A percentile compares a stretch with the other conserved stretches of the same genome.
phyloP scores from a whole-genome alignment of 75 land plant species.

The Sequoia sempervirens region DNA sequence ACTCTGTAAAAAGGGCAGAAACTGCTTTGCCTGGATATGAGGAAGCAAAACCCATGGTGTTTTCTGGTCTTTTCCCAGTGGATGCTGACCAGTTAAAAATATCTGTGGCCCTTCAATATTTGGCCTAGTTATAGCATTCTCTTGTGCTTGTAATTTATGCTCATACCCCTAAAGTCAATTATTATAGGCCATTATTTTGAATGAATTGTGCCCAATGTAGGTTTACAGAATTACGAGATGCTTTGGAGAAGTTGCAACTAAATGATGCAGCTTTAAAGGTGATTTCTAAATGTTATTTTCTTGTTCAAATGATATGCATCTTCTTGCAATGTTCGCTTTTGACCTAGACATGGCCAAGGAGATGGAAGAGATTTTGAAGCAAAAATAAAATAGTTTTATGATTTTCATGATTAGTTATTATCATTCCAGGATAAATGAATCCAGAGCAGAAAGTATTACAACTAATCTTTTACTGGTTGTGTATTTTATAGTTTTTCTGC shows the following conservation, averaged over 20 bases:
- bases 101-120: neutral
- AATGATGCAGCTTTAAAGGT: conserved; percentile 98
- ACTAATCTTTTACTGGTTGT: neutral
- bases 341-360: neutral
- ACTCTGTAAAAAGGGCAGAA: conserved; percentile 58
- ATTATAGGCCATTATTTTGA: conserved; percentile 3
- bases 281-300: neutral
- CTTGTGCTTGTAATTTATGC: neutral
- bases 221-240: conserved; percentile 88
- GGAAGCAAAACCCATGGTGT: conserved; percentile 97
- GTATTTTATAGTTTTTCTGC: neutral
- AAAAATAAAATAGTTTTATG: neutral
- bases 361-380: neutral
- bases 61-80: conserved; percentile 96
- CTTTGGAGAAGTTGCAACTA: conserved; percentile 91
- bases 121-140: neutral
- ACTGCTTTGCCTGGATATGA: conserved; percentile 83
- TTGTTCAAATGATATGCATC: conserved; percentile 7
- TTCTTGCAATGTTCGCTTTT: neutral
- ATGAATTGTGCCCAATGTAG: conserved; percentile 22
- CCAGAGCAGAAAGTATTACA: neutral
- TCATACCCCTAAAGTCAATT: neutral
- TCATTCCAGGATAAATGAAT: neutral
- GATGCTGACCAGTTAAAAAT: conserved; percentile 89
- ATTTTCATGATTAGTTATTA: neutral